Evolutionary conservation across 2,329 filamentous ascomycete species (phyloP), one percentile per base, ranked within the genome.

Genomic region (Pestalotiopsis sp.): DNA sequence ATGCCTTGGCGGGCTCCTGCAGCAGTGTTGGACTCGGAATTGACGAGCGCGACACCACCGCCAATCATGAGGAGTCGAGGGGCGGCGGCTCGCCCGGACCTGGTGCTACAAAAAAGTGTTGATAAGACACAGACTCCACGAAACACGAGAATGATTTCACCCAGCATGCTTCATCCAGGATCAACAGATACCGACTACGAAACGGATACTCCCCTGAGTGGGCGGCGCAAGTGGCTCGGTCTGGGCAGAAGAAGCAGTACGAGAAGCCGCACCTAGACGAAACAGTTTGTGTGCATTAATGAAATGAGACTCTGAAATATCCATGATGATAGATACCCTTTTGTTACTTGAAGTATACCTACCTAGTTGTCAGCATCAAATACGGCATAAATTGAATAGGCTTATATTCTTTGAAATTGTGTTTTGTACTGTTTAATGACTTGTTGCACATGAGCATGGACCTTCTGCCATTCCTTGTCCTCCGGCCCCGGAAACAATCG

Each of bases 11-110:
- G 59, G n/a, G 71, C 83, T 79, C 9, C 83, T 79, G 9, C 84
- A 79, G 80, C 77, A 77, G 6, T 79, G 77, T 66, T 72, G 0
- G 83, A 83, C 1, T 83, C 85, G 4, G 84, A 86, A 11, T 75
- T 81, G 4, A 76, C 79, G 1, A 83, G 87, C 38, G 84, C 86
- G 0, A 89, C 87, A 7, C 87, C 87, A 3, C 87, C 87, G 4
- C 87, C 87, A 1, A 89, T 89, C 65, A 77, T 84, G 79, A 81
- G 86, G 17, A 85, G 83, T 65, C 78, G 76, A 2, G 74, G 65
- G 5, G 31, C 31, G 5, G 31, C 31, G 31, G 68, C 68, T 20
- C 69, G 70, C 3, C 68, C 57, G 25, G 65, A 45, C 63, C 62
- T 58, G 56, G 57, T 17, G n/a, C 17, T 45, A 11, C 27, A 60